These are phyloP conservation scores for Verticillium dahliae DNA, from an alignment of 2,329 filamentous ascomycete species.

Conservation along the genomic window DNA sequence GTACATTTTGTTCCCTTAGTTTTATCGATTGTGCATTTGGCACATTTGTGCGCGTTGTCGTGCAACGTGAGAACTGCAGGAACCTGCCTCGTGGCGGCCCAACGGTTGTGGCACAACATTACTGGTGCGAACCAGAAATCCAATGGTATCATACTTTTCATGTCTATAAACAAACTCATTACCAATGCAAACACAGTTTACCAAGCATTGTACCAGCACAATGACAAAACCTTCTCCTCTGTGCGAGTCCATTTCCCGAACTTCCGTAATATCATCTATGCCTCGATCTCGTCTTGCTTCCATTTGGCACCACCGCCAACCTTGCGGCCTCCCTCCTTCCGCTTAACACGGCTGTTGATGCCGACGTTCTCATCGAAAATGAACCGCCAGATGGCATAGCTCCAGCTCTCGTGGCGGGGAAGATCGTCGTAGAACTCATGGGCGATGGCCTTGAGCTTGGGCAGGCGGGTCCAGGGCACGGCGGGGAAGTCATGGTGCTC, in stretches of 20 bases:
- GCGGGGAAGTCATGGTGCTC: slow-evolving; percentile 99
- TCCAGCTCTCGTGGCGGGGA: slow-evolving; percentile 85
- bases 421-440: slow-evolving; percentile 87
- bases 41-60: not conserved
- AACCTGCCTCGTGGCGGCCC: not conserved
- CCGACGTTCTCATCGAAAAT: slow-evolving; percentile 86
- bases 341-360: slow-evolving; percentile 87
- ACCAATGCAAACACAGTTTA: not conserved
- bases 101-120: too few species aligned
- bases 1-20: not conserved
- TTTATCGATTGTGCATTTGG: not conserved
- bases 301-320: slow-evolving; percentile 48
- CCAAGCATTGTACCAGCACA: not conserved
- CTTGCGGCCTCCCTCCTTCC: slow-evolving; percentile 65
- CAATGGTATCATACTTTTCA: not conserved
- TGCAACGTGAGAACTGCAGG: not conserved
- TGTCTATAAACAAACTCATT: not conserved
- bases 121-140: not conserved
- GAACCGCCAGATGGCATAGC: slow-evolving; percentile 91
- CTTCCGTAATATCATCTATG: slow-evolving; percentile 24
- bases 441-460: slow-evolving; percentile 70
- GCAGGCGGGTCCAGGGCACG: slow-evolving; percentile 86
- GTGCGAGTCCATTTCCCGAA: not conserved
- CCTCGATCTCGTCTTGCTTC: slow-evolving; percentile 65
- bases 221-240: not conserved